Conservation (phyloP, 2,329 filamentous ascomycete genomes). For the Penicillium sclerotiorum region DNA sequence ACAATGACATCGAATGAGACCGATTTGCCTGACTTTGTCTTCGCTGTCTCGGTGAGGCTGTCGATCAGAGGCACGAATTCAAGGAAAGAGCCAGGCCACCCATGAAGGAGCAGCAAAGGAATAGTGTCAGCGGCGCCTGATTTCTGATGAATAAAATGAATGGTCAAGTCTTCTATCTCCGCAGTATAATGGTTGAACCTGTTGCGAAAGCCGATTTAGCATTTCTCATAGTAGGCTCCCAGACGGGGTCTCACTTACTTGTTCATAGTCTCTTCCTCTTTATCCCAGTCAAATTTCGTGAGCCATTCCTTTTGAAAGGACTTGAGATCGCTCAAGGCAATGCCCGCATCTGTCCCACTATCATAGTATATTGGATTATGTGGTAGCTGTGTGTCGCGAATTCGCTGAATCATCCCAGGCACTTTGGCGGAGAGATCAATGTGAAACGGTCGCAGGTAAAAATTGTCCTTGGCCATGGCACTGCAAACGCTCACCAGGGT, state of each 20-base stretch:
- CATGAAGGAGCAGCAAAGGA: slow-evolving; percentile 13
- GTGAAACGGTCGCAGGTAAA: background rate
- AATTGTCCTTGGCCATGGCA: background rate
- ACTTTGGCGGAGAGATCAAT: background rate
- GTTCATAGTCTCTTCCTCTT: background rate
- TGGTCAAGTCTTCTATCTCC: slow-evolving; percentile 6
- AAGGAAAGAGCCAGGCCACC: slow-evolving; percentile 15
- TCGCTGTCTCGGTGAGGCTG: slow-evolving; percentile 5
- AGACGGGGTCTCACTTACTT: background rate
- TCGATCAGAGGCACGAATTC: slow-evolving; percentile 13
- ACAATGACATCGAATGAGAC: slow-evolving; percentile 13
- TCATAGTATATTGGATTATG: background rate
- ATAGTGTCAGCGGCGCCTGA: slow-evolving; percentile 4
- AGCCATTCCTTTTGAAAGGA: background rate
- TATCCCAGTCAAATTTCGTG: background rate
- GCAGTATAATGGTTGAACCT: slow-evolving; percentile 12
- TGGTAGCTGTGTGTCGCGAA: background rate
- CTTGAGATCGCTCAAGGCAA: background rate
- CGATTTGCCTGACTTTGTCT: slow-evolving; percentile 3
- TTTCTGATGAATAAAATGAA: slow-evolving; percentile 13
- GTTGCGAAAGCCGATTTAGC: background rate
- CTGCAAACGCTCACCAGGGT: background rate
- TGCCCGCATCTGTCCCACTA: background rate
- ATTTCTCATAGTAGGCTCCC: background rate
- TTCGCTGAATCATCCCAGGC: background rate